Percentiles rank a stretch among this genome's conserved stretches.
Conservation (phyloP, 192 early-diverging fungal genomes). For the Chytriomyces sp. region DNA sequence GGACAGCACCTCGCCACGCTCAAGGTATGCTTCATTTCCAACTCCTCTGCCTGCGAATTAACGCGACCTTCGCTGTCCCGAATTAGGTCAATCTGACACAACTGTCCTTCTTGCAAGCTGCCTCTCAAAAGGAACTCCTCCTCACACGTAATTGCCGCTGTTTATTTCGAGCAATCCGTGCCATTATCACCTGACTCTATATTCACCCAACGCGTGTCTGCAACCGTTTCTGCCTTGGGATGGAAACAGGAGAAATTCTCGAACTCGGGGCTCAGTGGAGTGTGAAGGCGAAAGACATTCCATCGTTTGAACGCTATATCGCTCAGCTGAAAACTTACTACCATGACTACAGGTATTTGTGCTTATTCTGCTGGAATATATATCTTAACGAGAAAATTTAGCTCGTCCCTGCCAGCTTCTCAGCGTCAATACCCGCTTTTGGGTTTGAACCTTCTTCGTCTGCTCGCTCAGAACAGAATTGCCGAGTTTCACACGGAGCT, state of each 20-base stretch:
- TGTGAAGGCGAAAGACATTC: constrained; percentile 84
- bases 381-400: neutral
- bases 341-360: constrained; percentile 72
- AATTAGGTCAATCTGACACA: constrained; percentile 51
- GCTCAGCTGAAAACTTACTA: constrained; percentile 91
- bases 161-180: neutral
- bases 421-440: constrained; percentile 85
- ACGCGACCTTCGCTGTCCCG: neutral
- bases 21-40: constrained; percentile 59
- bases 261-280: constrained; percentile 91
- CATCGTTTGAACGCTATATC: constrained; percentile 94
- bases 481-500: constrained; percentile 99
- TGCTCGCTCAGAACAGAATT: constrained; percentile 91
- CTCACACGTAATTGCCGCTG: constrained; percentile 57
- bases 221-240: neutral
- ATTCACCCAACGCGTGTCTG: neutral
- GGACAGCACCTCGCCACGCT: constrained; percentile 66
- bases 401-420: constrained; percentile 69
- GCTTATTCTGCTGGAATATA: neutral
- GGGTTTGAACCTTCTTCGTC: constrained; percentile 90
- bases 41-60: neutral
- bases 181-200: neutral
- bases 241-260: constrained; percentile 73
- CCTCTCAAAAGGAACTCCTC: constrained; percentile 52
- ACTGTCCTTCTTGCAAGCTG: constrained; percentile 49